These are phyloP conservation scores for Eucalyptus regnans DNA, from an alignment of 345 rosid genomes.

Conservation along the genomic window DNA sequence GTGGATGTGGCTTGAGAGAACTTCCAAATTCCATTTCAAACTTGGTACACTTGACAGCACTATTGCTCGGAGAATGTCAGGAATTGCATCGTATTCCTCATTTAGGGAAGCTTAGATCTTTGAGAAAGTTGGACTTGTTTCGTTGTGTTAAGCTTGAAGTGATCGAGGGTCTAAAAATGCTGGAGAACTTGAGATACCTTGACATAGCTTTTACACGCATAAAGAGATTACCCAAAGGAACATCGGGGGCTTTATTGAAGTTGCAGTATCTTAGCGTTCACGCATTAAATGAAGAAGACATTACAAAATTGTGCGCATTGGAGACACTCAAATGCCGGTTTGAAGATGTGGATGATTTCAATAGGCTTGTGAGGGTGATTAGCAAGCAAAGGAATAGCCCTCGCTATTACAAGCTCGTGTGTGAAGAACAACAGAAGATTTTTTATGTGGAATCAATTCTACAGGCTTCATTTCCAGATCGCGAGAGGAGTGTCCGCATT, in stretches of 20 bases:
- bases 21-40: too few species aligned
- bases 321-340: fast-evolving
- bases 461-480: too few species aligned
- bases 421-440: too few species aligned
- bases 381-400: fast-evolving
- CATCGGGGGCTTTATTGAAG: fast-evolving
- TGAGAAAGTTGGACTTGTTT: too few species aligned
- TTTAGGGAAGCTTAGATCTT: too few species aligned
- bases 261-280: fast-evolving
- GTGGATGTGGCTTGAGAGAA: fast-evolving
- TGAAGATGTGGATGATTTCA: too few species aligned
- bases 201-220: fast-evolving
- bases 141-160: fast-evolving
- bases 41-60: too few species aligned
- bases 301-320: too few species aligned
- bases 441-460: too few species aligned
- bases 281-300: fast-evolving
- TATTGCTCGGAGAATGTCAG: fast-evolving
- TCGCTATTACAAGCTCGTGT: fast-evolving
- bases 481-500: too few species aligned
- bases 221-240: fast-evolving
- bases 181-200: too few species aligned
- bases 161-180: fast-evolving
- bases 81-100: fast-evolving
- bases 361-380: too few species aligned